phyloP scores from a whole-genome alignment of 352 stramenopile genomes.

The Phytophthora multivora region DNA sequence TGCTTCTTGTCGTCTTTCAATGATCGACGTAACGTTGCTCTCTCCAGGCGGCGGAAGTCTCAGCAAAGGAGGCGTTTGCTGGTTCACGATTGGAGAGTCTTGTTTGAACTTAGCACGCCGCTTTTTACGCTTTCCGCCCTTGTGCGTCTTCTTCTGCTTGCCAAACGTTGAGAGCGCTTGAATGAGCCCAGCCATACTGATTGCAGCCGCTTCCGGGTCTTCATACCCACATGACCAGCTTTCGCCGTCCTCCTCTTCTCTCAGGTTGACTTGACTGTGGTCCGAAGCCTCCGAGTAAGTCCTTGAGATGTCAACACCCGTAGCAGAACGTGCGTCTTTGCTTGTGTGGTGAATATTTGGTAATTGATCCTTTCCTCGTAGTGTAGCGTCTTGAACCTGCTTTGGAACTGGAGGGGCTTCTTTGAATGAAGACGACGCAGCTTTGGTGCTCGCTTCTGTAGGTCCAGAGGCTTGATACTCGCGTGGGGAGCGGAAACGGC shows the following conservation, averaged over 20 bases:
- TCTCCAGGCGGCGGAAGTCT: slow-evolving; percentile 4
- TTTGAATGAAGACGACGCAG: slow-evolving; percentile 8
- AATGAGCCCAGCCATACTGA: slow-evolving; percentile 30
- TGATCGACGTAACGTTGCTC: slow-evolving; percentile 1
- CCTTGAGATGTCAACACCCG: neutral
- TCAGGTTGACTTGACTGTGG: neutral
- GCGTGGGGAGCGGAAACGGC: slow-evolving; percentile 1
- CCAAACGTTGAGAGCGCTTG: slow-evolving; percentile 30
- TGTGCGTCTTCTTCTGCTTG: slow-evolving; percentile 4
- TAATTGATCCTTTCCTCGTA: slow-evolving; percentile 1
- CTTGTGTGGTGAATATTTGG: slow-evolving; percentile 5
- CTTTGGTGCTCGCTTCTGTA: neutral
- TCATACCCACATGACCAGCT: slow-evolving; percentile 20
- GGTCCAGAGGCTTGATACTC: neutral
- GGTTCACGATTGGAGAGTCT: neutral
- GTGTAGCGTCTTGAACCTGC: neutral
- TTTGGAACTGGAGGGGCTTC: neutral
- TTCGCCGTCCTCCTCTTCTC: slow-evolving; percentile 11
- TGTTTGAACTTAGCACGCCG: slow-evolving; percentile 8
- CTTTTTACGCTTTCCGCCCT: slow-evolving; percentile 10
- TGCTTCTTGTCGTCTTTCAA: neutral
- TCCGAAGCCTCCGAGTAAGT: too few relatives aligned
- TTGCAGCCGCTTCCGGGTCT: slow-evolving; percentile 23
- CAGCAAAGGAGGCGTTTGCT: neutral
- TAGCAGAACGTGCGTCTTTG: neutral